phyloP scores from a whole-genome alignment of 495 filamentous ascomycete genomes.

The Aspergillus mulundensis region DNA sequence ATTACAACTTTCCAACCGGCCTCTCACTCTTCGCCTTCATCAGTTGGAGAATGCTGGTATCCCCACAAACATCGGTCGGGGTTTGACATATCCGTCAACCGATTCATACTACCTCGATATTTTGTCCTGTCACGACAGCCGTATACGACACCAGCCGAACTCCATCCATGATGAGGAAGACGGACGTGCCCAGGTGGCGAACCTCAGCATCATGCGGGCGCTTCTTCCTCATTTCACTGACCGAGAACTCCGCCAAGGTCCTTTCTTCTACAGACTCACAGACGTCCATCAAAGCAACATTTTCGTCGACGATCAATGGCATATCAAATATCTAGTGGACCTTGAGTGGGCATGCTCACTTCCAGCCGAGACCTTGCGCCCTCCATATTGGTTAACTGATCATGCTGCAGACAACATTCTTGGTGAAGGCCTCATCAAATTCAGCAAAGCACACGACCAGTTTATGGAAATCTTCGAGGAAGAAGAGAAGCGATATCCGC shows the following conservation, averaged over 20 bases:
- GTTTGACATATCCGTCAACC: conserved; percentile 21
- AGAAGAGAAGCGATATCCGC: conserved; percentile 11
- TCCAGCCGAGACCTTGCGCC: conserved; percentile 18
- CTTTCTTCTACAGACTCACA: conserved; percentile 22
- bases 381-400: conserved; percentile 32
- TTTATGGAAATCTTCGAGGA: conserved; percentile 16
- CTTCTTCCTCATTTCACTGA: conserved; percentile 21
- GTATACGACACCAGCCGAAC: conserved; percentile 28
- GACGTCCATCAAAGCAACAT: conserved; percentile 32
- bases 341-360: conserved; percentile 27
- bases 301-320: conserved; percentile 30
- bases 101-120: conserved; percentile 27
- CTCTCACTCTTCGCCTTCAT: conserved; percentile 22
- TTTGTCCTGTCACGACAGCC: conserved; percentile 26
- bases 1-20: conserved; percentile 30
- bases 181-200: conserved; percentile 24
- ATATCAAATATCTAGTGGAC: conserved; percentile 21
- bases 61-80: conserved; percentile 19
- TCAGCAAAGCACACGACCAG: neutral
- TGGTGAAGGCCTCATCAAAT: neutral
- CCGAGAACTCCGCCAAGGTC: conserved; percentile 19
- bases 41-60: conserved; percentile 32
- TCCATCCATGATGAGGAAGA: conserved; percentile 22
- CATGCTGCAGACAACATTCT: conserved; percentile 15
- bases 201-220: conserved; percentile 21